Conservation (phyloP, 306 rosid species). For the Alnus glutinosa region DNA sequence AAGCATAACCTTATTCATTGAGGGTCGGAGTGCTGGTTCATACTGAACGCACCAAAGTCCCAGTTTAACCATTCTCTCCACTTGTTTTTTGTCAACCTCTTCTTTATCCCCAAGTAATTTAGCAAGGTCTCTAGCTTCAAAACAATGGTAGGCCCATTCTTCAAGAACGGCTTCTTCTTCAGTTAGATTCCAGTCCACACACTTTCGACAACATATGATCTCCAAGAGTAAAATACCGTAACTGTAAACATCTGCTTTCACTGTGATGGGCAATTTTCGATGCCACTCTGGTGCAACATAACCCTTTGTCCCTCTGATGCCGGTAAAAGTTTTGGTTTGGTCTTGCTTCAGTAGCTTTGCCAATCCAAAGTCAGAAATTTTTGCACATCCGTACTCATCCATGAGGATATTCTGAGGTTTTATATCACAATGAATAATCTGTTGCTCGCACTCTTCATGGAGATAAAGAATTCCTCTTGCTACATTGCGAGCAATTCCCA, state of each 20-base stretch:
- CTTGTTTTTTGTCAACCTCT: background rate
- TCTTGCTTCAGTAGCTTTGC: background rate
- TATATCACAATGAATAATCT: background rate
- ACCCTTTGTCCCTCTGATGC: background rate
- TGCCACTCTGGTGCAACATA: constrained; percentile 3
- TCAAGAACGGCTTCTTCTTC: background rate
- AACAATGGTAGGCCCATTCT: background rate
- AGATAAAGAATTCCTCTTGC: background rate
- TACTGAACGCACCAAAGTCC: background rate
- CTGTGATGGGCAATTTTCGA: background rate
- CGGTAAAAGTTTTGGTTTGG: background rate
- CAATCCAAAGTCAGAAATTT: background rate
- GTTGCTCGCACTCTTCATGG: background rate
- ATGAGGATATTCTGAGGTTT: background rate
- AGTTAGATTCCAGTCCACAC: background rate
- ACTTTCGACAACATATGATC: background rate
- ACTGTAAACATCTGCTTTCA: background rate
- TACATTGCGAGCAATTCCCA: background rate
- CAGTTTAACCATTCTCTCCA: background rate
- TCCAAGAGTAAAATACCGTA: background rate
- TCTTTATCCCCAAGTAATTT: background rate
- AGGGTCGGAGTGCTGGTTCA: background rate
- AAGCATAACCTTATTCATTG: background rate
- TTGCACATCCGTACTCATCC: background rate
- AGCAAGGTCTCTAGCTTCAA: background rate